Conservation (phyloP, 2,329 filamentous ascomycete genomes). For the Colletotrichum nymphaeae region DNA sequence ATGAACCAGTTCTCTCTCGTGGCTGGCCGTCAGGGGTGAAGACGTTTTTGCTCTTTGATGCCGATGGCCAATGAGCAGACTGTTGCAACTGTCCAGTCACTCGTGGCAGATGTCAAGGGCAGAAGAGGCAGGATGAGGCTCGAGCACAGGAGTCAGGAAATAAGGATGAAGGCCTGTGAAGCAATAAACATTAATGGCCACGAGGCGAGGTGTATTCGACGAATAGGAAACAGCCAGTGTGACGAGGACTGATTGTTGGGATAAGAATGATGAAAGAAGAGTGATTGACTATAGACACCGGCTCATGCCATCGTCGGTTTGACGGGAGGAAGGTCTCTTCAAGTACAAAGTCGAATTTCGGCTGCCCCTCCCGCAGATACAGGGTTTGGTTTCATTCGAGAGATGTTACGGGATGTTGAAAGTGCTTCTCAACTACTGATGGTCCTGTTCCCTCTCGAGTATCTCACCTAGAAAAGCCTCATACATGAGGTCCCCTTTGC, state of each 20-base stretch:
- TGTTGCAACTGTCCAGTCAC: background rate
- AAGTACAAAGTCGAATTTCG: conserved; percentile 6
- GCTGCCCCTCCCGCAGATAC: background rate
- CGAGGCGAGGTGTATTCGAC: background rate
- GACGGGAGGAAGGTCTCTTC: conserved; percentile 25
- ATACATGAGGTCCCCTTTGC: conserved; percentile 12
- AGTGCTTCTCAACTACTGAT: background rate
- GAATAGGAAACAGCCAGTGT: background rate
- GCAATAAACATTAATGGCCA: conserved; percentile 14
- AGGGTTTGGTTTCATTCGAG: conserved; percentile 1
- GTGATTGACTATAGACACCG: background rate
- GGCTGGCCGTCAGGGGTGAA: background rate
- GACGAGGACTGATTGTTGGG: background rate
- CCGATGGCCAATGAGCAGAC: background rate
- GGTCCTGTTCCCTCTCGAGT: background rate
- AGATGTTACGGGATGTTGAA: conserved; percentile 22
- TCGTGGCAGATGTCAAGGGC: background rate
- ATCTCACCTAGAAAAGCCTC: background rate
- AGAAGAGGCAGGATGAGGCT: background rate
- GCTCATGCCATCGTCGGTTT: conserved; percentile 11
- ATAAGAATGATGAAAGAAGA: background rate
- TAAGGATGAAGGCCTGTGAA: background rate
- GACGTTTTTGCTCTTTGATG: background rate
- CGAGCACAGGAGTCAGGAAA: conserved; percentile 4
- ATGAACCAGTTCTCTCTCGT: conserved; percentile 28